These are phyloP conservation scores for Lipomyces chichibuensis DNA, from an alignment of 805 yeast species.

Conservation along the genomic window DNA sequence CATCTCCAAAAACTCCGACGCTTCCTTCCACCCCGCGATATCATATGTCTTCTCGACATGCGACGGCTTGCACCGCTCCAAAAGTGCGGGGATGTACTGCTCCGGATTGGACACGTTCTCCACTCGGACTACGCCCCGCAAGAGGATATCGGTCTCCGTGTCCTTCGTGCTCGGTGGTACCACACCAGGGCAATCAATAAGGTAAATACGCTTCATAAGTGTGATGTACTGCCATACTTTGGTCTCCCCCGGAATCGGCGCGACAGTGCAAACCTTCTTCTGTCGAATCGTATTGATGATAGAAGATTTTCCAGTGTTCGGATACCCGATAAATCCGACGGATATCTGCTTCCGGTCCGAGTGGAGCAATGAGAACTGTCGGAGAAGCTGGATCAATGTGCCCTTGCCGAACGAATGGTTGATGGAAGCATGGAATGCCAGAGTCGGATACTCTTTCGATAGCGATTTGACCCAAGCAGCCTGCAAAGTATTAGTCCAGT, in stretches of 20 bases:
- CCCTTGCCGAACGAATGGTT: conserved; percentile 98
- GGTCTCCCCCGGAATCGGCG: conserved; percentile 99
- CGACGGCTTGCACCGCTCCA: conserved; percentile 80
- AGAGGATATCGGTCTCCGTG: conserved; percentile 84
- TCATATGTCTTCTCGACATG: conserved; percentile 96
- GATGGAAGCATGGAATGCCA: conserved; percentile 97
- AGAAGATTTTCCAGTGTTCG: conserved; percentile 97
- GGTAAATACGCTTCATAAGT: conserved; percentile 89
- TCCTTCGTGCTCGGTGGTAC: conserved; percentile 94
- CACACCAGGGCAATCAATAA: conserved; percentile 98
- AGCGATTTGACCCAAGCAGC: conserved; percentile 98
- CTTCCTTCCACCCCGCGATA: conserved; percentile 78
- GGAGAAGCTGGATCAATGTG: conserved; percentile 84
- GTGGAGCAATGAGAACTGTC: conserved; percentile 91
- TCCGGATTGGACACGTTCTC: conserved; percentile 96
- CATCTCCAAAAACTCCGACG: conserved; percentile 83
- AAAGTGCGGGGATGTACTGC: conserved; percentile 86
- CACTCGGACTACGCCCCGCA: conserved; percentile 98
- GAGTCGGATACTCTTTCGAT: conserved; percentile 87
- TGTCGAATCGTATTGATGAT: conserved; percentile 90
- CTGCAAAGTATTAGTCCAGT: conserved; percentile 49
- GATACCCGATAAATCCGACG: conserved; percentile 96
- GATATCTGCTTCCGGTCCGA: conserved; percentile 94
- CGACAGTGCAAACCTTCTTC: conserved; percentile 95
- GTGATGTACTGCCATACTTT: conserved; percentile 99